Base-by-base conservation (phyloP, 2,329 filamentous ascomycete species). In the Capronia epimyces region DNA sequence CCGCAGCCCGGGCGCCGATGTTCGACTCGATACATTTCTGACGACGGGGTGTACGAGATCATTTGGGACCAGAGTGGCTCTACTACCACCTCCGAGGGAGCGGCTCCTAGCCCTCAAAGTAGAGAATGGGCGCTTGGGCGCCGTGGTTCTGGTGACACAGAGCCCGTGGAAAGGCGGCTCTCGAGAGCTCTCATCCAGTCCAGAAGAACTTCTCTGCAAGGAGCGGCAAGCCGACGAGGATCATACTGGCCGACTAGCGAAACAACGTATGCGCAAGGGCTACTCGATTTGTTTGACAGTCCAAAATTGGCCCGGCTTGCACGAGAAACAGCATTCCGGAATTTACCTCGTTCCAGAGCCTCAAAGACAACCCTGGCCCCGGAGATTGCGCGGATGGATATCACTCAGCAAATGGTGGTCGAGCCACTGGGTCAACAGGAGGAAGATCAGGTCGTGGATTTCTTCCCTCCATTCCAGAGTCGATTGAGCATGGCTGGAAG, bases 61-160 rank as follows among this genome's bases (percentile, higher is more conserved):
- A 56, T 61, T 21, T 60, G 59, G 59, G 59, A 59, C 27, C 56
- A 56, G 36, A 55, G 57, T 25, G 45, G 39, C n/a, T 54, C 53
- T 12, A 41, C 43, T 31, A 31, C 43, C 6, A 48, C 32, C 18
- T 55, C 48, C 12, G 44, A 50, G 13, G 49, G 40, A n/a, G 37
- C 36, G 9, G 20, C 41, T 29, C 18, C 50, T 7, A 47, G 31
- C 12, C 37, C 52, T 46, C 24, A n/a, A 41, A 48, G 29, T 9
- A 24, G 27, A 25, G 46, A 45, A 3, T 34, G 44, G 15, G 25
- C 36, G 8, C 22, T 40, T 5, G 44, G 34, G 10, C 39, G 51
- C 29, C 47, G 56, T 5, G n/a, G 27, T 32, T 52, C 44, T 20
- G 54, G 47, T 32, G 34, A 20, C 15, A 34, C 52, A 34, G 37